Conservation (phyloP, 1,139 yeast genomes). For the Kurtzmaniella quercitrusa region DNA sequence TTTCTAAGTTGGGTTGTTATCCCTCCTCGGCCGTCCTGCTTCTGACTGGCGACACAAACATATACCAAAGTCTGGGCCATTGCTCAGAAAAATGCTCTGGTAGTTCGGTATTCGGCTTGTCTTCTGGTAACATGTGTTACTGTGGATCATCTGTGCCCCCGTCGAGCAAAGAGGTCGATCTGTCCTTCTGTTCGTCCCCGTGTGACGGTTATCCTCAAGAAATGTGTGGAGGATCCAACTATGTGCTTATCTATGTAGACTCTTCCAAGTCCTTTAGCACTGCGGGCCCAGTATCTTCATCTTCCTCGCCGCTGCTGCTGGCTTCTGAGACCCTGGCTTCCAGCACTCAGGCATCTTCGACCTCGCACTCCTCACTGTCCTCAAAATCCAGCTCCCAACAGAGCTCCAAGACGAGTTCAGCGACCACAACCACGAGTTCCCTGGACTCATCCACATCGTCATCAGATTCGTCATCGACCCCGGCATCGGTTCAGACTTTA, state of each 20-base stretch:
- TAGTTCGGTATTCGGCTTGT: constrained; percentile 48
- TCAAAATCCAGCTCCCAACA: background rate
- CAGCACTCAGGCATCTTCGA: constrained; percentile 10
- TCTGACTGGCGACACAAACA: constrained; percentile 26
- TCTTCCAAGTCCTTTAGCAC: constrained; percentile 6
- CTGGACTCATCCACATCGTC: constrained; percentile 1
- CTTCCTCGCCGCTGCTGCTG: constrained; percentile 12
- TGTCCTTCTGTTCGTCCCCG: constrained; percentile 38
- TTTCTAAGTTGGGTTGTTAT: constrained; percentile 34
- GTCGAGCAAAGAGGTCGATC: constrained; percentile 23
- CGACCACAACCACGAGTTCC: background rate
- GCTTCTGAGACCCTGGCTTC: constrained; percentile 7
- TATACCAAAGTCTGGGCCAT: constrained; percentile 48
- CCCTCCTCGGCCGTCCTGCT: constrained; percentile 20
- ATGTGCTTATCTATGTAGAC: constrained; percentile 46
- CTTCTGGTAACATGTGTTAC: constrained; percentile 52
- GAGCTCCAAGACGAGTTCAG: background rate
- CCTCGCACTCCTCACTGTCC: constrained; percentile 9
- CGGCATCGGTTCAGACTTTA: constrained; percentile 11
- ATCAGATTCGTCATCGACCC: constrained; percentile 8
- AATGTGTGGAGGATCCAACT: constrained; percentile 59
- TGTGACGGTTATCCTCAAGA: constrained; percentile 59
- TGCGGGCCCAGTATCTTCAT: constrained; percentile 12
- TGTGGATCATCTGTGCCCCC: constrained; percentile 51
- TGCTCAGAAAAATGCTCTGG: constrained; percentile 47